Base-by-base conservation (phyloP, 2,329 filamentous ascomycete species). In the Beauveria sp. region DNA sequence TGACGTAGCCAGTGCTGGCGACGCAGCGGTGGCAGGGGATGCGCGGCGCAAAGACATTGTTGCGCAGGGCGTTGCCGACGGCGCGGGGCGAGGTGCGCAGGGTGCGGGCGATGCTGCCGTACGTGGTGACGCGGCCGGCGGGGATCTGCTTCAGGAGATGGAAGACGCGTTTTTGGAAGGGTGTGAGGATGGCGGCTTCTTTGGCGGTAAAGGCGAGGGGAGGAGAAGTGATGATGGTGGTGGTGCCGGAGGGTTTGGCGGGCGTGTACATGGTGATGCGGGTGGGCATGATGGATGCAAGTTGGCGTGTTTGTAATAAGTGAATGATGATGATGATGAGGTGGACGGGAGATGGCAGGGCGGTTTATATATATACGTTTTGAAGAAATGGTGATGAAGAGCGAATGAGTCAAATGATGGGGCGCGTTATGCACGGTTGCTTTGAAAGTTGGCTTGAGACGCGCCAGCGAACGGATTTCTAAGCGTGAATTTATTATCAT, bases 1-100 rank as follows among this genome's bases (percentile, higher is more conserved):
- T 62, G 46, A 62, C 60, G 60, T 54, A 62, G 42, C 60, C 60
- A 20, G 60, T 54, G 55, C 24, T 24, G 24, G 60, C 60, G 42
- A 62, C 60, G 49, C 60, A 62, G 55, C 60, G 60, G 55, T 62
- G 55, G 54, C 60, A 62, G 40, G 60, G 60, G 28, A 62, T 34
- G 54, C 56, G 60, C 49, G 60, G 60, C 26, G 60, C 60, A 20
- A 54, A 58, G 40, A 54, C 34, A 40, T 62, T 62, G 53, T 62
- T 62, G 54, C 60, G 60, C 6, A 62, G 60, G 55, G 60, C 60
- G 49, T 62, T 62, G 60, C 60, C 60, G 54, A 62, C 60, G 60
- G 60, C 60, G 60, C 60, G 60, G 12, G 60, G 60, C 40, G 60
- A 62, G 47, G 55, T 62, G 55, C 30, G 26, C 34, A 62, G 60